A percentile compares a stretch with the other conserved stretches of the same genome.
Evolutionary conservation across 202 grass and related monocot species (phyloP).

Genomic region (Dendrocalamus latiflorus): DNA sequence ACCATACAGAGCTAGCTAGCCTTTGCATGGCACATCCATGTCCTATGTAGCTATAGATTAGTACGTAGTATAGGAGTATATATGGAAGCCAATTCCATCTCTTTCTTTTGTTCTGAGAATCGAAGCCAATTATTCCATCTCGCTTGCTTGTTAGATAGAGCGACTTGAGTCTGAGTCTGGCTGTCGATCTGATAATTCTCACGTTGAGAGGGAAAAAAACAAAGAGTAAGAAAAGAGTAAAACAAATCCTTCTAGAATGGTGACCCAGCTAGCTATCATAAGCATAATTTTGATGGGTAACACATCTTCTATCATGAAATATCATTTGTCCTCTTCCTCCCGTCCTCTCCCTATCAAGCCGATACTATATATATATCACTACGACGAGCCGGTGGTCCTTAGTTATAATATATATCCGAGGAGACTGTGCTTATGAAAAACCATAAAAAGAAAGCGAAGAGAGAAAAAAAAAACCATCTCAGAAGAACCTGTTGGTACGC

Average conservation of each 20-base stretch:
- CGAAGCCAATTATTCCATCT: background rate
- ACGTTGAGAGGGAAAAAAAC: too few species aligned
- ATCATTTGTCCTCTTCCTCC: background rate
- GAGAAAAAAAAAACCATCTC: too few species aligned
- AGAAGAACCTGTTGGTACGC: background rate
- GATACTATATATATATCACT: background rate
- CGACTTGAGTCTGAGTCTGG: background rate
- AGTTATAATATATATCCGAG: too few species aligned
- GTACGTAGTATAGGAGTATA: background rate
- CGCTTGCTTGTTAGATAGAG: background rate
- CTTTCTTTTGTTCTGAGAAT: background rate
- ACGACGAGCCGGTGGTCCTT: background rate
- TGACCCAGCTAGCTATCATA: background rate
- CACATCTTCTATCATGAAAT: background rate
- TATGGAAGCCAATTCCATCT: background rate
- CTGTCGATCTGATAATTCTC: background rate
- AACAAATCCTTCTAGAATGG: background rate
- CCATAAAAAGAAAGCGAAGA: background rate
- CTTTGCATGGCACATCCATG: constrained; percentile 4
- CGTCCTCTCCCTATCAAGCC: background rate
- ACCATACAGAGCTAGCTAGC: background rate
- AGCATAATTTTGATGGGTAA: background rate
- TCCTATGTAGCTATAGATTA: background rate
- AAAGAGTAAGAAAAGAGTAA: background rate
- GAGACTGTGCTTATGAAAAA: background rate